These are phyloP conservation scores for Aphanomyces astaci DNA, from an alignment of 352 stramenopile species.

Conservation along the genomic window DNA sequence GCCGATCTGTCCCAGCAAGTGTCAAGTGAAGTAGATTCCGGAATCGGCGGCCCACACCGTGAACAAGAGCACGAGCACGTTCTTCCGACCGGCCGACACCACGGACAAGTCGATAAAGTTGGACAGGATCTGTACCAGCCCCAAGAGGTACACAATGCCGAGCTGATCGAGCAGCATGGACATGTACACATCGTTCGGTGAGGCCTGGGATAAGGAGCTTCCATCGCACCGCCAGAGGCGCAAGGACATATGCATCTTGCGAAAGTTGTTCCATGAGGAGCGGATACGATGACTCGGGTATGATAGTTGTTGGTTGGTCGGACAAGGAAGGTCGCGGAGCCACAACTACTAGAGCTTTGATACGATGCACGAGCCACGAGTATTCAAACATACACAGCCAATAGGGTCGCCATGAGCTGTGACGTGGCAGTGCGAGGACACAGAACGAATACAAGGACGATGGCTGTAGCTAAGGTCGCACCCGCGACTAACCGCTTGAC, in stretches of 20 bases:
- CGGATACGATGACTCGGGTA: no score
- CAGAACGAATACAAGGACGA: neutral
- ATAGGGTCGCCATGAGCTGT: neutral
- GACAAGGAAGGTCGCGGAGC: neutral
- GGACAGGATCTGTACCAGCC: conserved; percentile 50
- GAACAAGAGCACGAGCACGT: conserved; percentile 56
- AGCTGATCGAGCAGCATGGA: conserved; percentile 54
- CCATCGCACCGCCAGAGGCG: neutral
- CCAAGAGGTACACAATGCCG: conserved; percentile 60
- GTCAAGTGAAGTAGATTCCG: conserved; percentile 90
- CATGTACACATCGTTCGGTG: conserved; percentile 31
- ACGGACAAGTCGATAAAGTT: conserved; percentile 43
- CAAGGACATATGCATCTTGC: neutral
- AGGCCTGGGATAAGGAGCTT: no score
- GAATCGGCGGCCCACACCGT: conserved; percentile 83
- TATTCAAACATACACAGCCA: conserved; percentile 54
- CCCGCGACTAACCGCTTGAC: conserved; percentile 5
- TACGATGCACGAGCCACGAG: conserved; percentile 53
- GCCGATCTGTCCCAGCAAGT: conserved; percentile 74
- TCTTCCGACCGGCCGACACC: conserved; percentile 40
- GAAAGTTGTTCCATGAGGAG: no score
- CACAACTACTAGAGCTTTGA: conserved; percentile 26
- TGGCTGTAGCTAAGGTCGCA: neutral
- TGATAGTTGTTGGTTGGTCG: neutral
- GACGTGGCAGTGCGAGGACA: conserved; percentile 1